A percentile compares a stretch with the other conserved stretches of the same genome.
phyloP scores from a whole-genome alignment of 2,329 filamentous ascomycete species.

The Aspergillus sp. region DNA sequence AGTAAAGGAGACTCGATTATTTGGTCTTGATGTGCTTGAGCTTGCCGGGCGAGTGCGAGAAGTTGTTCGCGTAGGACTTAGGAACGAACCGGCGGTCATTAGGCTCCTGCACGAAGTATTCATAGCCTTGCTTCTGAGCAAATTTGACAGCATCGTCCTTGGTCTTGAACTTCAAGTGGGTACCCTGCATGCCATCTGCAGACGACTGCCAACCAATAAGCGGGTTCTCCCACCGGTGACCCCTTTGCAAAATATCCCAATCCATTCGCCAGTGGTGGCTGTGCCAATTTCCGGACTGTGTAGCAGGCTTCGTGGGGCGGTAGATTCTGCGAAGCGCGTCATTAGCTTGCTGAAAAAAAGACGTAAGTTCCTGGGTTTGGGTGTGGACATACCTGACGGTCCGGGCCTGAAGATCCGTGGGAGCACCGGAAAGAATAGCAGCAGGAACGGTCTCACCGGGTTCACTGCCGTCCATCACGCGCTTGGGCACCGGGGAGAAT shows the following conservation, averaged over 20 bases:
- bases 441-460: conserved; percentile 67
- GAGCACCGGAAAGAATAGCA: conserved; percentile 83
- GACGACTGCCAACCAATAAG: conserved; percentile 99
- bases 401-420: conserved; percentile 85
- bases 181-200: conserved; percentile 90
- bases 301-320: conserved; percentile 85
- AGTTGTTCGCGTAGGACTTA: conserved; percentile 97
- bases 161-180: conserved; percentile 77
- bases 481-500: conserved; percentile 85
- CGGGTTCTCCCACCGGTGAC: conserved; percentile 96
- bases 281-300: conserved; percentile 87
- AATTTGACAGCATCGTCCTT: conserved; percentile 95
- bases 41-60: conserved; percentile 75
- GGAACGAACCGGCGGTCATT: conserved; percentile 77
- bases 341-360: conserved; percentile 1
- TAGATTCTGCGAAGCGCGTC: conserved; percentile 62
- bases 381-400: conserved; percentile 68
- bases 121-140: conserved; percentile 97
- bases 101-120: conserved; percentile 97
- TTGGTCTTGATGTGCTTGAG: conserved; percentile 81
- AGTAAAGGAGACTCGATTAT: conserved; percentile 43
- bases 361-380: neutral
- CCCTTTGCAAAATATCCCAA: conserved; percentile 89
- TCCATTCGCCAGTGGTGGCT: conserved; percentile 91
- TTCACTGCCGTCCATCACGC: conserved; percentile 86